Percentiles rank a stretch among this genome's conserved stretches.
Evolutionary conservation across 169 alveolate species (phyloP).

Genomic region (Eimeria maxima): DNA sequence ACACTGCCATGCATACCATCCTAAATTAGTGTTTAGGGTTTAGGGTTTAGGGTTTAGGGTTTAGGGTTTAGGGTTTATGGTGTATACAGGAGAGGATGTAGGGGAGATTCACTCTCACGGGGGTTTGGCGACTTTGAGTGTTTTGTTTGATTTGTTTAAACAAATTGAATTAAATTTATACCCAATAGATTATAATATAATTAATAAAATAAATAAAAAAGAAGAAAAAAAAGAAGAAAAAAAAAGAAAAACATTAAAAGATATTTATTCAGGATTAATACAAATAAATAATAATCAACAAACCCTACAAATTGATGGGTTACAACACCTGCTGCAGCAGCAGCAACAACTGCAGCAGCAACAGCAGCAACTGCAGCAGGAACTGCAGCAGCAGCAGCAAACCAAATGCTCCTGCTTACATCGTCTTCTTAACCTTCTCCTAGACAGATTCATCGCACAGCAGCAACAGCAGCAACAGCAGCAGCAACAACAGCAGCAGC

Average conservation of each 20-base stretch:
- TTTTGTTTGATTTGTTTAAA: constrained; percentile 27
- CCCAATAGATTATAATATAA: too few species aligned
- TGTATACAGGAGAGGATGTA: constrained; percentile 69
- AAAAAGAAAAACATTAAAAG: neutral
- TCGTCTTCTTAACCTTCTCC: neutral
- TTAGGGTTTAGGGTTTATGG: constrained; percentile 43
- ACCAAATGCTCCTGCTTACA: neutral
- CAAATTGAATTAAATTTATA: too few species aligned
- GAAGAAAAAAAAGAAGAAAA: neutral
- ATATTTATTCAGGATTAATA: neutral
- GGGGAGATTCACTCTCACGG: constrained; percentile 78
- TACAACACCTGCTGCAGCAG: neutral
- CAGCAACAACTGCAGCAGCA: constrained; percentile 4
- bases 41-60: constrained; percentile 51
- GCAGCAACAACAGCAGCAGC: constrained; percentile 1
- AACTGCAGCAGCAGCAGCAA: constrained; percentile 19
- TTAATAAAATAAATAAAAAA: too few species aligned
- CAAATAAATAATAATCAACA: neutral
- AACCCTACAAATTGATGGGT: neutral
- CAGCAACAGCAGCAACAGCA: constrained; percentile 43
- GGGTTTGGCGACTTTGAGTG: constrained; percentile 36
- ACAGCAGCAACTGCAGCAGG: constrained; percentile 23
- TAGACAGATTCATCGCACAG: neutral
- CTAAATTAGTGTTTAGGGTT: neutral
- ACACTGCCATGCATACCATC: too few species aligned